phyloP scores from a whole-genome alignment of 371 early-diverging fungal genomes.

The Haplosporangium sp. region DNA sequence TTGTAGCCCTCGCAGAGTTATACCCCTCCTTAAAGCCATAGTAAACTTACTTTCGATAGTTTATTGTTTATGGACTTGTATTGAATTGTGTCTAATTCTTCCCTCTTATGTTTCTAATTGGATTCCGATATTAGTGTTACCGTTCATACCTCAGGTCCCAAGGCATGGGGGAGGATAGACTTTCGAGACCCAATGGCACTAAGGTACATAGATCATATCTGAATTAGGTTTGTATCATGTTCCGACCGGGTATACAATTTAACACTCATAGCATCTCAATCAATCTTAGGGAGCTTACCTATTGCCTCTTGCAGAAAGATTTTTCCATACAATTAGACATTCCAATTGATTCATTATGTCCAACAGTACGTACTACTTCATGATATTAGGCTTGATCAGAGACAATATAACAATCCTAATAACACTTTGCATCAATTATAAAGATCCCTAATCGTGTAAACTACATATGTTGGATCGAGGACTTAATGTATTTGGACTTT shows the following conservation, averaged over 20 bases:
- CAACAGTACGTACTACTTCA: conserved; percentile 24
- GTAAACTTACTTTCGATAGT: conserved; percentile 10
- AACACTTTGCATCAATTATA: neutral
- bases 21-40: conserved; percentile 37
- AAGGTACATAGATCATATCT: conserved; percentile 9
- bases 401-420: neutral
- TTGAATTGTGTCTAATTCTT: neutral
- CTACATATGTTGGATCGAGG: conserved; percentile 53
- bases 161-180: conserved; percentile 19
- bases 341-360: conserved; percentile 49
- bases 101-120: neutral
- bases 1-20: conserved; percentile 26
- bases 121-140: conserved; percentile 16
- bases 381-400: neutral
- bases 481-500: conserved; percentile 19
- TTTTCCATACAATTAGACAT: conserved; percentile 49
- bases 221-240: neutral
- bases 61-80: neutral
- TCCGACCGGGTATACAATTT: neutral
- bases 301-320: conserved; percentile 33
- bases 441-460: conserved; percentile 53
- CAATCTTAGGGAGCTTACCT: conserved; percentile 33
- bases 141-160: conserved; percentile 4
- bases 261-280: neutral
- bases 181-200: conserved; percentile 42